phyloP scores from a whole-genome alignment of 257 asterid genomes.

The Nemophila menziesii region DNA sequence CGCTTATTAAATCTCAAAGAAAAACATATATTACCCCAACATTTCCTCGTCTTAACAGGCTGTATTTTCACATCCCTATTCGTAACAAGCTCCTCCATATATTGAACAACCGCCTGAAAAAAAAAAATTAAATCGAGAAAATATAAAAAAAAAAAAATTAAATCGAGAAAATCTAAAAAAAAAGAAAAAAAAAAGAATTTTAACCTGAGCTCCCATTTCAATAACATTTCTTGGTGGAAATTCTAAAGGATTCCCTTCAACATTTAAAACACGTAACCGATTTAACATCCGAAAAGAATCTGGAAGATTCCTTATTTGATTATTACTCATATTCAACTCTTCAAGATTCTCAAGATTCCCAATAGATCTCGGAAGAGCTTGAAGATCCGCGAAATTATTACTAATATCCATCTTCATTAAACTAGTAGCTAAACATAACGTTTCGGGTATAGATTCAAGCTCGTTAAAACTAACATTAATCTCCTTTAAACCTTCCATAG shows the following conservation, averaged over 20 bases:
- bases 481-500: slow-evolving; percentile 50
- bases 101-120: slow-evolving; percentile 62
- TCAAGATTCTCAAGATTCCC: slow-evolving; percentile 82
- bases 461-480: slow-evolving; percentile 76
- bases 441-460: slow-evolving; percentile 77
- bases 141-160: not conserved
- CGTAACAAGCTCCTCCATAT: slow-evolving; percentile 56
- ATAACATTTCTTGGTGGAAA: slow-evolving; percentile 44
- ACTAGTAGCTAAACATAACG: slow-evolving; percentile 78
- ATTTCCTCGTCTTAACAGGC: slow-evolving; percentile 59
- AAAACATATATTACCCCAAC: slow-evolving; percentile 65
- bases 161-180: not conserved
- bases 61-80: slow-evolving; percentile 50
- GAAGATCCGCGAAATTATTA: slow-evolving; percentile 75
- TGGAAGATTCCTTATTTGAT: slow-evolving; percentile 66
- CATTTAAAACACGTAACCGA: slow-evolving; percentile 36
- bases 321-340: slow-evolving; percentile 75
- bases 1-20: slow-evolving; percentile 71
- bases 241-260: slow-evolving; percentile 73
- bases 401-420: slow-evolving; percentile 71
- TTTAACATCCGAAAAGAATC: slow-evolving; percentile 79
- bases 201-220: slow-evolving; percentile 71
- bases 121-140: slow-evolving; percentile 13
- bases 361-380: slow-evolving; percentile 62
- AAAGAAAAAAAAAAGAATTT: not conserved